Evolutionary conservation across 164 flowering plant species (phyloP).

Genomic region (Warburgia ugandensis): DNA sequence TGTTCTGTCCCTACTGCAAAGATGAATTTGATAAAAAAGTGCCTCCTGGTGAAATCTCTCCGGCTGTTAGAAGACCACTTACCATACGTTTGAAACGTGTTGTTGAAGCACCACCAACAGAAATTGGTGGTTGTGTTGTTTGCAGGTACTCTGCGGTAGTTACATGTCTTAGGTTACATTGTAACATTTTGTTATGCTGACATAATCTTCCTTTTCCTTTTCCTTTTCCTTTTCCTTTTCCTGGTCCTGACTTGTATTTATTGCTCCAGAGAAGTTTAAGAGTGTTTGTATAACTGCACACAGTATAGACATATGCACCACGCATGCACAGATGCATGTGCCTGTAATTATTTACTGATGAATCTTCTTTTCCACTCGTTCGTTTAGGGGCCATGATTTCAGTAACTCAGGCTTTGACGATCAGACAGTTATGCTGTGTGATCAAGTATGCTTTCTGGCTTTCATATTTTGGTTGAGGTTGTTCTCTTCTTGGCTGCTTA

Average conservation of each 20-base stretch:
- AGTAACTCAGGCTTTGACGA: conserved; percentile 57
- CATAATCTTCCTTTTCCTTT: too few relatives aligned
- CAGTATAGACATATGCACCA: too few relatives aligned
- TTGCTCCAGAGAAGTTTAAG: too few relatives aligned
- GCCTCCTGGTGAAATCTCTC: conserved; percentile 26
- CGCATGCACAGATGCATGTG: too few relatives aligned
- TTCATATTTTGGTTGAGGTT: background rate
- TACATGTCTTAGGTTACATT: too few relatives aligned
- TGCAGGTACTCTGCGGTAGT: conserved; percentile 70
- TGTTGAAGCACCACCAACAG: conserved; percentile 60
- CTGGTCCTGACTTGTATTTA: too few relatives aligned
- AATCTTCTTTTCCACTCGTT: too few relatives aligned
- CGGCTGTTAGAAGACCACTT: conserved; percentile 30
- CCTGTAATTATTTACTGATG: too few relatives aligned
- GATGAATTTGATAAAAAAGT: conserved; percentile 30
- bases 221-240: too few relatives aligned
- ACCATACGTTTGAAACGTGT: conserved; percentile 51
- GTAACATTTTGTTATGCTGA: too few relatives aligned
- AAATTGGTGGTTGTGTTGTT: conserved; percentile 79
- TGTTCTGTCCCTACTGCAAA: conserved; percentile 65
- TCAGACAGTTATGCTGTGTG: conserved; percentile 80
- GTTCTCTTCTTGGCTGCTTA: background rate
- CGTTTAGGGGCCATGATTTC: conserved; percentile 63
- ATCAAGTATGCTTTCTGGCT: conserved; percentile 71
- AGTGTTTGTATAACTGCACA: too few relatives aligned